Evolutionary conservation across 768 basidiomycete species (phyloP).

Genomic region (Scleroderma citrinum): DNA sequence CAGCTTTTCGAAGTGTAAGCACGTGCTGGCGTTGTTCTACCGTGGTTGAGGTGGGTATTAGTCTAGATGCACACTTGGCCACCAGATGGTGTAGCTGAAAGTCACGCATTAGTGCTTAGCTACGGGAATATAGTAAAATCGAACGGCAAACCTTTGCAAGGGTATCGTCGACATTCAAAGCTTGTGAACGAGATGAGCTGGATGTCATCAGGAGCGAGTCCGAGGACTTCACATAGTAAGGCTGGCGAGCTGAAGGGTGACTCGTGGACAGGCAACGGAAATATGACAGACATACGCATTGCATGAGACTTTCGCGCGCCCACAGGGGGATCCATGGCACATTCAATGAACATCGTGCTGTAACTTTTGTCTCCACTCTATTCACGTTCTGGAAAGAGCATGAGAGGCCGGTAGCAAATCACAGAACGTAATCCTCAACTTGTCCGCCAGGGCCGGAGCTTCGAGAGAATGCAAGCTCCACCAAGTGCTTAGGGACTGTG

Average conservation of each 20-base stretch:
- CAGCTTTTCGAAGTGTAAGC: slow-evolving; percentile 13
- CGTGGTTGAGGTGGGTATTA: slow-evolving; percentile 19
- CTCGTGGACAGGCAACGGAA: not conserved
- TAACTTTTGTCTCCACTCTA: slow-evolving; percentile 83
- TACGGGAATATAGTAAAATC: not conserved
- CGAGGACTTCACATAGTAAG: slow-evolving; percentile 62
- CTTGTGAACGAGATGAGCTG: slow-evolving; percentile 65
- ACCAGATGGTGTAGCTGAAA: slow-evolving; percentile 24
- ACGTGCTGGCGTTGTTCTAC: slow-evolving; percentile 24
- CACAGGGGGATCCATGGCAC: slow-evolving; percentile 66
- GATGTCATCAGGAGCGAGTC: slow-evolving; percentile 67
- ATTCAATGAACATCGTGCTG: slow-evolving; percentile 52
- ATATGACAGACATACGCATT: slow-evolving; percentile 37
- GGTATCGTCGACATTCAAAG: slow-evolving; percentile 70
- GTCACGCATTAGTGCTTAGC: not conserved
- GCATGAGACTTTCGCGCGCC: slow-evolving; percentile 45
- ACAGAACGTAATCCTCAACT: slow-evolving; percentile 34
- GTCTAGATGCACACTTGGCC: slow-evolving; percentile 15
- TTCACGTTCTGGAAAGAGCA: slow-evolving; percentile 64
- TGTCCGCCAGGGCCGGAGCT: slow-evolving; percentile 86
- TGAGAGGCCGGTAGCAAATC: not conserved
- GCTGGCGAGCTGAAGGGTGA: slow-evolving; percentile 32
- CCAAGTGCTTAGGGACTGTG: slow-evolving; percentile 44
- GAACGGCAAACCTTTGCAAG: slow-evolving; percentile 49
- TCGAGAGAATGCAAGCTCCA: slow-evolving; percentile 64